Conservation (phyloP, 1,284 basidiomycete genomes). For the Trichosporon ovoides region DNA sequence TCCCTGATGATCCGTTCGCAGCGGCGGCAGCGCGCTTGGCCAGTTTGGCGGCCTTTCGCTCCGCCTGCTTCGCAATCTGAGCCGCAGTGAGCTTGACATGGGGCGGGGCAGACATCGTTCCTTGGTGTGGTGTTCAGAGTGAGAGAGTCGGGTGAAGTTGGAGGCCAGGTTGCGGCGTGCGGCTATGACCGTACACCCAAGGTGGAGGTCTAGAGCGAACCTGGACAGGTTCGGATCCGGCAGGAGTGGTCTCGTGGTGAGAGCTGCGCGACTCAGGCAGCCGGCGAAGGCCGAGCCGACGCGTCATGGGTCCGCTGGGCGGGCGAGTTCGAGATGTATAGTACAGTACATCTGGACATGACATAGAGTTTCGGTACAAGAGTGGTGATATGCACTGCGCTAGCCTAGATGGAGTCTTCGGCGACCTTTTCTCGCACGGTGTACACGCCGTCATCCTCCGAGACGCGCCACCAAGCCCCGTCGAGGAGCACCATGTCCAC, state of each 20-base stretch:
- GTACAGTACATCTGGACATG: background rate
- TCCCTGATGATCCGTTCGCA: background rate
- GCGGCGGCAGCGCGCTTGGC: conserved; percentile 34
- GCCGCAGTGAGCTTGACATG: conserved; percentile 33
- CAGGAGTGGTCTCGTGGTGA: too few relatives aligned
- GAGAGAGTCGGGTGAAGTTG: background rate
- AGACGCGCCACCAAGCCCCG: conserved; percentile 17
- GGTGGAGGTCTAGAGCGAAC: too few relatives aligned
- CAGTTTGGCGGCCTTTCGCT: conserved; percentile 41
- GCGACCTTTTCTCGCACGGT: conserved; percentile 18
- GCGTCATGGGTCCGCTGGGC: too few relatives aligned
- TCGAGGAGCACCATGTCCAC: conserved; percentile 22
- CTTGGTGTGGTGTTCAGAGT: background rate
- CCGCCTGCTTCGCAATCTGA: conserved; percentile 39
- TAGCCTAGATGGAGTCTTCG: background rate
- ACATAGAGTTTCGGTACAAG: background rate
- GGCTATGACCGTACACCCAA: too few relatives aligned
- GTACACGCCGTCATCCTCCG: conserved; percentile 16
- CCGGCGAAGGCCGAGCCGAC: too few relatives aligned
- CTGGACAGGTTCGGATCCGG: too few relatives aligned
- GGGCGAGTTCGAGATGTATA: too few relatives aligned
- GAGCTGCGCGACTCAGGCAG: too few relatives aligned
- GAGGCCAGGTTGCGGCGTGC: background rate
- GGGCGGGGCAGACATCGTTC: conserved; percentile 13
- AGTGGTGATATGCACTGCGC: background rate